A percentile compares a stretch with the other conserved stretches of the same genome.
These are phyloP conservation scores for Claviceps africana DNA, from an alignment of 2,329 filamentous ascomycete species.

Conservation along the genomic window DNA sequence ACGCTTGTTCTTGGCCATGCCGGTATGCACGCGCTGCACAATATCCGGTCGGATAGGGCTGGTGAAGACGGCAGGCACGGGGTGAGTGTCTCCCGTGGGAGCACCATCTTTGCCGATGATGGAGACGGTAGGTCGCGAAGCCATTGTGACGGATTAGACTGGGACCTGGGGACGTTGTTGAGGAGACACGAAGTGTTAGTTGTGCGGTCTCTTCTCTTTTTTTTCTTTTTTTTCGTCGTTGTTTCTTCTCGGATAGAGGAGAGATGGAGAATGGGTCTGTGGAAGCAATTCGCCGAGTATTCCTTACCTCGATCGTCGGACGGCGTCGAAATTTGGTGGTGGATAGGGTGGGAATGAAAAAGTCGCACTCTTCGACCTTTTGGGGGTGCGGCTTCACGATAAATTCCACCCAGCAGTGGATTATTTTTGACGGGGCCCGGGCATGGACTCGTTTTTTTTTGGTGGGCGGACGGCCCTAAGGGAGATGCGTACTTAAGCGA, in stretches of 20 bases:
- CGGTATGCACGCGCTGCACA: constrained; percentile 97
- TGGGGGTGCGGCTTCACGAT: constrained; percentile 11
- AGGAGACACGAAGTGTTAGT: background rate
- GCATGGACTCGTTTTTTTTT: constrained; percentile 15
- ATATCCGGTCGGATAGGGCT: constrained; percentile 97
- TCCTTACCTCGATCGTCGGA: constrained; percentile 27
- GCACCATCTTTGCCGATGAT: constrained; percentile 94
- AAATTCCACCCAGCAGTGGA: constrained; percentile 22
- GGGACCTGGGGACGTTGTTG: constrained; percentile 7
- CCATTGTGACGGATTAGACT: constrained; percentile 50
- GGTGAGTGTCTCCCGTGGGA: constrained; percentile 75
- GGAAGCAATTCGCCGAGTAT: background rate
- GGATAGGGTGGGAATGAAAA: constrained; percentile 10
- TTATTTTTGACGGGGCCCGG: constrained; percentile 13
- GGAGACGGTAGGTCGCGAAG: constrained; percentile 93
- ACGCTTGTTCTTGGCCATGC: constrained; percentile 99
- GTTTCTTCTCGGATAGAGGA: background rate
- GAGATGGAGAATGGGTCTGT: too few species aligned
- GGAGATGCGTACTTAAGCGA: constrained; percentile 17
- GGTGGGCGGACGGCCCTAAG: constrained; percentile 30
- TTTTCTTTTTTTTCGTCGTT: too few species aligned
- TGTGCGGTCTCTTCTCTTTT: background rate
- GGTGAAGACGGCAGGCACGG: constrained; percentile 93
- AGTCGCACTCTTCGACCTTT: background rate
- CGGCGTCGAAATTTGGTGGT: constrained; percentile 25